Conservation (phyloP, 2,329 filamentous ascomycete genomes). For the Verticillium longisporum region DNA sequence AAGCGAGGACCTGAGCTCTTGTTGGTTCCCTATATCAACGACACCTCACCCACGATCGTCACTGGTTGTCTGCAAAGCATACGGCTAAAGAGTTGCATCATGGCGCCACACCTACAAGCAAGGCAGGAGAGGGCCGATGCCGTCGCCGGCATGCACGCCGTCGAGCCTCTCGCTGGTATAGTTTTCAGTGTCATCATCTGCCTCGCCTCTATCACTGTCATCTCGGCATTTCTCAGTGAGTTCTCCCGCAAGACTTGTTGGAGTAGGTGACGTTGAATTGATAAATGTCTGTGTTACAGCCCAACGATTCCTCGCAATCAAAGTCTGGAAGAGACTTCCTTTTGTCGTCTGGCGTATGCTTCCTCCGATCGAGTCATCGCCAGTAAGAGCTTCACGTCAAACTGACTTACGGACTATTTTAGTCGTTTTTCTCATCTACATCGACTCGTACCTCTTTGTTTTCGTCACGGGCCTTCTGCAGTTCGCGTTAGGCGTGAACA, state of each 20-base stretch:
- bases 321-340: conserved; percentile 31
- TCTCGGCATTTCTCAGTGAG: conserved; percentile 30
- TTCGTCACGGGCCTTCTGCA: conserved; percentile 49
- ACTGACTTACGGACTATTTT: not conserved
- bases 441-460: conserved; percentile 54
- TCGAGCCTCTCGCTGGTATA: conserved; percentile 25
- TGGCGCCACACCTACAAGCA: conserved; percentile 4
- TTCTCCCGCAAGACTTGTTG: not conserved
- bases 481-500: conserved; percentile 50
- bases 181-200: conserved; percentile 27
- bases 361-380: not conserved
- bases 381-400: not conserved
- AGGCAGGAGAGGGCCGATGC: not conserved
- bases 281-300: conserved; percentile 16
- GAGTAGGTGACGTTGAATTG: not conserved
- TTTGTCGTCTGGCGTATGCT: conserved; percentile 35
- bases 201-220: conserved; percentile 23
- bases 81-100: conserved; percentile 1
- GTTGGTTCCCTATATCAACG: not conserved
- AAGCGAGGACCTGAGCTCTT: not conserved
- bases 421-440: conserved; percentile 56
- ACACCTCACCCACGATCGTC: not conserved
- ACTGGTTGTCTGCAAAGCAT: not conserved
- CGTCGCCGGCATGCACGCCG: conserved; percentile 1
- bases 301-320: conserved; percentile 28